A percentile compares a stretch with the other conserved stretches of the same genome.
Conservation (phyloP, 345 rosid species). For the Brassica nigra region DNA sequence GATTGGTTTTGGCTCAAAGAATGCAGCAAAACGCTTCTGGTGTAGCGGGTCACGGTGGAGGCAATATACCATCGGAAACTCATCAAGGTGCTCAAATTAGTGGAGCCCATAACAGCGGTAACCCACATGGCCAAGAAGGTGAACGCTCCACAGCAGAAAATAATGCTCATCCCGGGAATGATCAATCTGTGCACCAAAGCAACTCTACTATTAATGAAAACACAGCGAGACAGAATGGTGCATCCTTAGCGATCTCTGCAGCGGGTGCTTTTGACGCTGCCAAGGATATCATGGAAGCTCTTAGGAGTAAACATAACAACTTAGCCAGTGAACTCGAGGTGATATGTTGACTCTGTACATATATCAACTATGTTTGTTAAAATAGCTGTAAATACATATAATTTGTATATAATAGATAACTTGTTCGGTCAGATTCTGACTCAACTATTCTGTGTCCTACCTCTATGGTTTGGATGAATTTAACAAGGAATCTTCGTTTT, state of each 20-base stretch:
- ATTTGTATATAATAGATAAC: constrained; percentile 6
- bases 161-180: constrained; percentile 60
- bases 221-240: constrained; percentile 68
- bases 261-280: constrained; percentile 96
- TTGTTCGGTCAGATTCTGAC: constrained; percentile 1
- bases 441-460: background rate
- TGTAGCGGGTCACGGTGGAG: constrained; percentile 60
- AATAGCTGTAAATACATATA: background rate
- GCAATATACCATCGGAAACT: constrained; percentile 55
- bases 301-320: constrained; percentile 93
- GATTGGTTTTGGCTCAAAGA: constrained; percentile 91
- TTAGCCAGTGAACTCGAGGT: constrained; percentile 99
- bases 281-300: constrained; percentile 97
- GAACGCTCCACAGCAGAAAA: constrained; percentile 71
- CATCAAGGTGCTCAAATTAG: constrained; percentile 67
- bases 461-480: constrained; percentile 20
- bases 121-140: constrained; percentile 82
- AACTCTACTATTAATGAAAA: constrained; percentile 59
- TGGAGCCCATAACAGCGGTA: constrained; percentile 76
- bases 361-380: background rate
- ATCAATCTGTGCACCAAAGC: constrained; percentile 77
- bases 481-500: constrained; percentile 33
- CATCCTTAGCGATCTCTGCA: constrained; percentile 75
- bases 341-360: constrained; percentile 6
- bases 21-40: constrained; percentile 78